Conservation (phyloP, 1,284 basidiomycete species). For the Entoloma clypeatum region DNA sequence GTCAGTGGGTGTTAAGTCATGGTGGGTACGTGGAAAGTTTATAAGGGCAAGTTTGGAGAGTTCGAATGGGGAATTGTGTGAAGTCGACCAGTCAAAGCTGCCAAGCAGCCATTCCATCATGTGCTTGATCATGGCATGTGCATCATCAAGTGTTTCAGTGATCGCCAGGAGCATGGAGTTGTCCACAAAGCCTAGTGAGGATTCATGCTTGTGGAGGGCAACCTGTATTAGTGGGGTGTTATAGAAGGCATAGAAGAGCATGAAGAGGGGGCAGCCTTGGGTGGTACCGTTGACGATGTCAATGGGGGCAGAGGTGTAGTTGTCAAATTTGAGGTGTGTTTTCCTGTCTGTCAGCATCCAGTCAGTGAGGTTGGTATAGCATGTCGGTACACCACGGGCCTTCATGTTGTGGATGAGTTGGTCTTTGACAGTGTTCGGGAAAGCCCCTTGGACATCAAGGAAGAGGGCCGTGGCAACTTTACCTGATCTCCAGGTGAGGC, state of each 20-base stretch:
- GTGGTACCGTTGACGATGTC: conserved; percentile 7
- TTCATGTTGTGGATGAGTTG: no score
- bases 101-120: not conserved
- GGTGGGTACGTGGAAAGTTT: conserved; percentile 5
- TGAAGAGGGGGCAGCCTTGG: conserved; percentile 6
- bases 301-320: no score
- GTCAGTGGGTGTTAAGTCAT: not conserved
- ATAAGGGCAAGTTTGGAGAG: conserved; percentile 11
- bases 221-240: no score
- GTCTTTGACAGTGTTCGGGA: no score
- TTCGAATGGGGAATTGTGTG: conserved; percentile 12
- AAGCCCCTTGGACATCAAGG: no score
- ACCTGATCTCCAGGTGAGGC: no score
- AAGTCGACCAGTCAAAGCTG: conserved; percentile 8
- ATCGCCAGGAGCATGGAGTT: not conserved
- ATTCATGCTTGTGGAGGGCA: not conserved
- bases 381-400: no score
- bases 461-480: no score
- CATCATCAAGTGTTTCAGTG: not conserved
- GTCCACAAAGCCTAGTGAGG: conserved; percentile 1
- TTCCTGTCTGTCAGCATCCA: no score
- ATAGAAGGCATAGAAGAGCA: conserved; percentile 5
- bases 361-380: no score
- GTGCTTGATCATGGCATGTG: not conserved
- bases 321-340: no score